Percentiles rank a stretch among this genome's conserved stretches.
Conservation (phyloP, 371 early-diverging fungal species). For the Sporodiniella umbellata region DNA sequence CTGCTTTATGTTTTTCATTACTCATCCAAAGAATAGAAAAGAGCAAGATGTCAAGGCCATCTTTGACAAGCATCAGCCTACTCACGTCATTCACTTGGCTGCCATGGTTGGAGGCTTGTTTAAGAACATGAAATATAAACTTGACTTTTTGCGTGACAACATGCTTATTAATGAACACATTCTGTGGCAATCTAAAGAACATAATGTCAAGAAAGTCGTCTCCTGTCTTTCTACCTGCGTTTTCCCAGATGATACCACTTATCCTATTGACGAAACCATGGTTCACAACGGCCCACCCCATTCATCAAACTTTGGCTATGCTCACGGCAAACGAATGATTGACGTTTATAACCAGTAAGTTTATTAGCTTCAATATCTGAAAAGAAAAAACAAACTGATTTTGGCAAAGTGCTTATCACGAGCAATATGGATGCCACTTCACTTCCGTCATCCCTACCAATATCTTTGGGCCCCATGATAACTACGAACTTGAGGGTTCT, state of each 20-base stretch:
- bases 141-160: constrained; percentile 79
- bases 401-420: constrained; percentile 68
- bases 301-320: constrained; percentile 86
- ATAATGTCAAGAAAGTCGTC: constrained; percentile 78
- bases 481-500: constrained; percentile 78
- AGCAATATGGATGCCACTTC: constrained; percentile 81
- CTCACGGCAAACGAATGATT: constrained; percentile 85
- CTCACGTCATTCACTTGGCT: constrained; percentile 84
- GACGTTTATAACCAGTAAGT: constrained; percentile 81
- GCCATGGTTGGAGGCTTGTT: constrained; percentile 88
- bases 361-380: too few species aligned
- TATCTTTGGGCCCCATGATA: constrained; percentile 85
- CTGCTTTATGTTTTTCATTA: background rate
- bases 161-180: constrained; percentile 83
- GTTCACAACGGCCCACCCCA: constrained; percentile 87
- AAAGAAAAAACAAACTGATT: too few species aligned
- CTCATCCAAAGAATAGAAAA: constrained; percentile 42
- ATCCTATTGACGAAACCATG: constrained; percentile 90
- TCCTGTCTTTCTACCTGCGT: constrained; percentile 88
- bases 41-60: constrained; percentile 58
- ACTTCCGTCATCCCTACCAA: constrained; percentile 88
- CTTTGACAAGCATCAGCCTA: constrained; percentile 78
- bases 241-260: constrained; percentile 84
- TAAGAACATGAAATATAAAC: constrained; percentile 83
- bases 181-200: constrained; percentile 60